phyloP scores from a whole-genome alignment of 2,329 filamentous ascomycete species.

The Fusarium agapanthi region DNA sequence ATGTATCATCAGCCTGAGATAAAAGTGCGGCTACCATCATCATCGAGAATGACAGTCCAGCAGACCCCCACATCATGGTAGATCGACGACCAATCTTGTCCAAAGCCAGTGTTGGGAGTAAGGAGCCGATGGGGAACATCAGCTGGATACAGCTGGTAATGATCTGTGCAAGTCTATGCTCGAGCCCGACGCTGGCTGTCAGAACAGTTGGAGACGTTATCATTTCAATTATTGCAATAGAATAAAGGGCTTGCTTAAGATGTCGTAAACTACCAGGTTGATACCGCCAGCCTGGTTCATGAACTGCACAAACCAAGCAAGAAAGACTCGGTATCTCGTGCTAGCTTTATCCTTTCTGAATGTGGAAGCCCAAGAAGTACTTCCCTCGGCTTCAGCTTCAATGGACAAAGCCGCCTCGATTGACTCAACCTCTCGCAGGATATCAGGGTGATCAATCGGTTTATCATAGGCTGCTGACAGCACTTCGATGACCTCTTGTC shows the following conservation, averaged over 20 bases:
- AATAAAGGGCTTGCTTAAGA: slow-evolving; percentile 36
- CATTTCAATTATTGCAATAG: not conserved
- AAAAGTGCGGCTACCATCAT: slow-evolving; percentile 35
- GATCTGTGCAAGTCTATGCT: slow-evolving; percentile 42
- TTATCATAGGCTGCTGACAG: slow-evolving; percentile 53
- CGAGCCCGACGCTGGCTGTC: slow-evolving; percentile 45
- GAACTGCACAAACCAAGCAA: slow-evolving; percentile 33
- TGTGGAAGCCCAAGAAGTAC: slow-evolving; percentile 51
- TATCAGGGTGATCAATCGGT: slow-evolving; percentile 42
- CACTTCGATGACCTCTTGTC: slow-evolving; percentile 48
- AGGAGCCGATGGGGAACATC: slow-evolving; percentile 51
- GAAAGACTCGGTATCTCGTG: slow-evolving; percentile 22
- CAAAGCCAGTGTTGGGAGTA: slow-evolving; percentile 47
- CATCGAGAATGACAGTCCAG: slow-evolving; percentile 37
- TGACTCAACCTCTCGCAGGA: slow-evolving; percentile 45
- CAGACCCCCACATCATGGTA: slow-evolving; percentile 54
- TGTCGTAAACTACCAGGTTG: slow-evolving; percentile 54
- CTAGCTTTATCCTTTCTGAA: slow-evolving; percentile 30
- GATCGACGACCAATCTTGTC: slow-evolving; percentile 52
- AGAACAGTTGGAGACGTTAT: slow-evolving; percentile 24
- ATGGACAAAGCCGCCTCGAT: slow-evolving; percentile 55
- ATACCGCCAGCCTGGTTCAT: slow-evolving; percentile 58
- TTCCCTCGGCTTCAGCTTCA: slow-evolving; percentile 43
- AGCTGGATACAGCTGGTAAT: slow-evolving; percentile 49
- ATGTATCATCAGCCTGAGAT: slow-evolving; percentile 21